Evolutionary conservation across 108 stramenopile genomes (phyloP).

Genomic region (Asterionellopsis glacialis): DNA sequence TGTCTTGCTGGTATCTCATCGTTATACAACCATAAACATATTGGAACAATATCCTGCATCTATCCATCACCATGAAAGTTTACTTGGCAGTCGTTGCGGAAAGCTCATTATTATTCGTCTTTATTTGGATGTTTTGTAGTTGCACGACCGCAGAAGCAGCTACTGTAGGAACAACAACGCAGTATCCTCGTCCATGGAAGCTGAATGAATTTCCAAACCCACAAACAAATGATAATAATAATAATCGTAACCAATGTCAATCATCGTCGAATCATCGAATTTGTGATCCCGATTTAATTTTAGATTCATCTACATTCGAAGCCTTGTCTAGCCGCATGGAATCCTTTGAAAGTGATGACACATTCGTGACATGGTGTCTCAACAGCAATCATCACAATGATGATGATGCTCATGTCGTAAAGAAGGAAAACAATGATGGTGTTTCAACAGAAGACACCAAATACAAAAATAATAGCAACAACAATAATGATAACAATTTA

Average conservation of each 20-base stretch:
- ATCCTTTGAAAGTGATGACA: neutral
- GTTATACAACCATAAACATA: no score
- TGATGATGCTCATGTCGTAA: neutral
- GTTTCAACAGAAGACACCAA: no score
- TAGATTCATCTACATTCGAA: conserved; percentile 1
- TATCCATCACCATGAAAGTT: no score
- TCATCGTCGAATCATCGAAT: neutral
- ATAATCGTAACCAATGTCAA: neutral
- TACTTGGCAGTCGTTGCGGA: no score
- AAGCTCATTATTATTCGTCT: no score
- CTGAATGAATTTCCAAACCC: neutral
- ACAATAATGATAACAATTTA: neutral
- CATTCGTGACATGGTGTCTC: neutral
- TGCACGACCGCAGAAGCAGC: no score
- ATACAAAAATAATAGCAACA: neutral
- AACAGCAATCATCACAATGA: no score
- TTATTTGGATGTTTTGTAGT: no score
- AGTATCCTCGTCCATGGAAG: neutral
- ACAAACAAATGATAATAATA: neutral
- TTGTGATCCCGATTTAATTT: conserved; percentile 17
- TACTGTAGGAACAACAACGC: neutral
- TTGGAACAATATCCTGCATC: no score
- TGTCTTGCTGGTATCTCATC: no score
- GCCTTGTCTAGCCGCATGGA: conserved; percentile 7
- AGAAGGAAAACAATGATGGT: neutral